Evolutionary conservation across 2,329 filamentous ascomycete genomes (phyloP).

Genomic region (Aspergillus sp.): DNA sequence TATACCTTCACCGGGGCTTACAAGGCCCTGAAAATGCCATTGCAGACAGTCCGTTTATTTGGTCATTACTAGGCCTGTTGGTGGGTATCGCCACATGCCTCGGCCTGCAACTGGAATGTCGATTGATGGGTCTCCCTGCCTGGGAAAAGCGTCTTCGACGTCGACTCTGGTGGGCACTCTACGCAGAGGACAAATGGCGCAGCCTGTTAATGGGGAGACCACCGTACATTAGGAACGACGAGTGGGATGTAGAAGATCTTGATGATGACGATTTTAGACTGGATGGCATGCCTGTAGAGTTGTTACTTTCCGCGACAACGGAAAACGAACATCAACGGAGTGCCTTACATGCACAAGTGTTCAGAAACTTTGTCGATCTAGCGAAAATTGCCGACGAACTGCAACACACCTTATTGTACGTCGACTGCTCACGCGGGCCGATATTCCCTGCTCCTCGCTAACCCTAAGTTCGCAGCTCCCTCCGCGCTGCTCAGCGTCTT

Average conservation of each 20-base stretch:
- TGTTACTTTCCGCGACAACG: not conserved
- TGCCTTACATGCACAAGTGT: conserved; percentile 1
- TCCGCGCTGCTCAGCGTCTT: conserved; percentile 20
- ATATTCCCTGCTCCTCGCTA: not conserved
- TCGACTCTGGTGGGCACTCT: conserved; percentile 37
- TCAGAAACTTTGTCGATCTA: conserved; percentile 19
- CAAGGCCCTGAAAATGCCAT: conserved; percentile 16
- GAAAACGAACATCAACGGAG: not conserved
- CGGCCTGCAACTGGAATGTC: conserved; percentile 30
- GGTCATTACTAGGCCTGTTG: conserved; percentile 29
- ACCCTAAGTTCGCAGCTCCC: conserved; percentile 14
- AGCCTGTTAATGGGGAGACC: conserved; percentile 31
- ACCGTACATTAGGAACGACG: conserved; percentile 27
- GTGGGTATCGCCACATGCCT: conserved; percentile 29
- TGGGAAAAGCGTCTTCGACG: conserved; percentile 33
- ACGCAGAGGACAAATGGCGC: conserved; percentile 34
- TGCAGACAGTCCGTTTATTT: conserved; percentile 28
- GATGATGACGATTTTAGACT: conserved; percentile 23
- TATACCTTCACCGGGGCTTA: conserved; percentile 23
- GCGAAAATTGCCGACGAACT: conserved; percentile 24
- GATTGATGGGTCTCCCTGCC: conserved; percentile 28
- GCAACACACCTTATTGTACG: conserved; percentile 25
- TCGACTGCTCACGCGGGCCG: not conserved
- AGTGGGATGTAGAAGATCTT: conserved; percentile 29
- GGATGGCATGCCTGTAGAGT: conserved; percentile 3